Conservation (phyloP, 108 stramenopile species). For the Nitzschia sp. region DNA sequence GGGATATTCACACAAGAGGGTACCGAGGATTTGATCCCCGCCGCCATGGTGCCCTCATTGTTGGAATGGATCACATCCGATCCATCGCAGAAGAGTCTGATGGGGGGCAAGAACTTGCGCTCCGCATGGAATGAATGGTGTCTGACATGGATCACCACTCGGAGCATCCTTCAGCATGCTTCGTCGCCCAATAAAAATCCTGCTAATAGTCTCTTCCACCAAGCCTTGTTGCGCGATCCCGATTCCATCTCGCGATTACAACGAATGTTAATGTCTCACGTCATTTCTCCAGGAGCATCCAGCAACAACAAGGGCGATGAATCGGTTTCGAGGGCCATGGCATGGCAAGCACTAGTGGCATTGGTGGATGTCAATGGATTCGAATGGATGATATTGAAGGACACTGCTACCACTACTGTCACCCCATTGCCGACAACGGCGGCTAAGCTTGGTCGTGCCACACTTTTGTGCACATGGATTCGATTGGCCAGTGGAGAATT, state of each 20-base stretch:
- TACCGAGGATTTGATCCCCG: background rate
- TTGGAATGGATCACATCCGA: background rate
- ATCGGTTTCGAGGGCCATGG: slow-evolving; percentile 17
- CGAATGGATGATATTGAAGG: slow-evolving; percentile 10
- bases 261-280: slow-evolving; percentile 20
- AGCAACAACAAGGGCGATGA: slow-evolving; percentile 1
- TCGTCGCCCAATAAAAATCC: background rate
- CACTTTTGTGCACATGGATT: slow-evolving; percentile 27
- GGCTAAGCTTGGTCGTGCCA: background rate
- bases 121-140: slow-evolving; percentile 14
- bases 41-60: background rate
- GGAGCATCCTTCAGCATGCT: background rate
- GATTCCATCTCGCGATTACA: slow-evolving; percentile 5
- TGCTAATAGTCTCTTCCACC: background rate
- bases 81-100: too few relatives aligned
- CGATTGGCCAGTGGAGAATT: slow-evolving; percentile 37
- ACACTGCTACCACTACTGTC: background rate
- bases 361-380: slow-evolving; percentile 21
- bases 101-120: too few relatives aligned
- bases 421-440: background rate
- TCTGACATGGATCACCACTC: slow-evolving; percentile 10
- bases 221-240: slow-evolving; percentile 6
- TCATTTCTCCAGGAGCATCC: slow-evolving; percentile 12
- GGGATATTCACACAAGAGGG: slow-evolving; percentile 11
- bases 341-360: slow-evolving; percentile 24